These are phyloP conservation scores for Plectosphaerella sp. DNA, from an alignment of 2,329 filamentous ascomycete genomes.

Conservation along the genomic window DNA sequence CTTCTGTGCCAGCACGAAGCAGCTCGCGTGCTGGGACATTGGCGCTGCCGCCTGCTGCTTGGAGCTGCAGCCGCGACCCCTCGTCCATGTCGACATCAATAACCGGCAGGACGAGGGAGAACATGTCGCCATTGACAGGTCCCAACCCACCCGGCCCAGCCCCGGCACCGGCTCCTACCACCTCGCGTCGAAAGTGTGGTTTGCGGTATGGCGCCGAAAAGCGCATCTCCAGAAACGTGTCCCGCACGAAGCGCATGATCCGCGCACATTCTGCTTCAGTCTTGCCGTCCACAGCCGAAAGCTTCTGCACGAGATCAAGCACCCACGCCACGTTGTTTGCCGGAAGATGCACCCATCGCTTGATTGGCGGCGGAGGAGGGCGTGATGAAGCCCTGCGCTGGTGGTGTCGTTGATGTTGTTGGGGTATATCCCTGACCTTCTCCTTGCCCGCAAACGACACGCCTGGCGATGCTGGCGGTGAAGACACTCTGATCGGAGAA, in stretches of 20 bases:
- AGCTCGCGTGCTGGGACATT: conserved; percentile 1
- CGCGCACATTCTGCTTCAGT: conserved; percentile 9
- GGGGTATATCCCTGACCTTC: not conserved
- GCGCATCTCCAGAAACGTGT: conserved; percentile 13
- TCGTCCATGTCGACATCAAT: conserved; percentile 14
- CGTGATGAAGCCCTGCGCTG: conserved; percentile 7
- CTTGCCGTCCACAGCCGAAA: conserved; percentile 11
- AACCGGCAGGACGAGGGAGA: conserved; percentile 11
- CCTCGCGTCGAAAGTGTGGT: conserved; percentile 10
- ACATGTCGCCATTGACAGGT: conserved; percentile 3
- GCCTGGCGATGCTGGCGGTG: conserved; percentile 5
- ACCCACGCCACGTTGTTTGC: conserved; percentile 14
- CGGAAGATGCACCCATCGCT: conserved; percentile 12
- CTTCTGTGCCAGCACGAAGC: not conserved
- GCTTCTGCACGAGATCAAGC: conserved; percentile 12
- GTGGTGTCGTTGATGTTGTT: conserved; percentile 2
- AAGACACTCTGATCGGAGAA: not conserved
- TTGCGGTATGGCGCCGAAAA: conserved; percentile 10
- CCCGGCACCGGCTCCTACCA: not conserved
- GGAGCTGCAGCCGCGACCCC: conserved; percentile 2
- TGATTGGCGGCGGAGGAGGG: conserved; percentile 2
- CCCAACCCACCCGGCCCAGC: not conserved
- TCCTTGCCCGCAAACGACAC: conserved; percentile 6
- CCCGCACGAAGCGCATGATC: conserved; percentile 11
- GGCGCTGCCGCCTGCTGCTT: not conserved